Percentiles rank a stretch among this genome's conserved stretches.
These are phyloP conservation scores for Fusarium gaditjirri DNA, from an alignment of 2,329 filamentous ascomycete species.

Conservation along the genomic window DNA sequence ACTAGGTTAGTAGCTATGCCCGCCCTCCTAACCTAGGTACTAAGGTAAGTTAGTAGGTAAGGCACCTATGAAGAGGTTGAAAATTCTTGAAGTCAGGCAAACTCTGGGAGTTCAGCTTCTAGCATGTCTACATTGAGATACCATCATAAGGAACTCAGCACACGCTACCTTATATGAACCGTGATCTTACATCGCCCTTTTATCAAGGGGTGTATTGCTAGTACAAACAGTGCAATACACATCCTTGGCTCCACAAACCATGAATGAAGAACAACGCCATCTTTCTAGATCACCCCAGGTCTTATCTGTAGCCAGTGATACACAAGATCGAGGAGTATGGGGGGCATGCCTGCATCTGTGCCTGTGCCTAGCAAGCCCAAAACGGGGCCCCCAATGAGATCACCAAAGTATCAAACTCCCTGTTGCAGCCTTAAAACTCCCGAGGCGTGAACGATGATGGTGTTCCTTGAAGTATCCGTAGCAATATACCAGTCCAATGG, in stretches of 20 bases:
- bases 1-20: too few relatives aligned
- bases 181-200: not conserved
- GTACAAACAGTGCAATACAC: slow-evolving; percentile 1
- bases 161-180: not conserved
- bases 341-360: slow-evolving; percentile 19
- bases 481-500: too few relatives aligned
- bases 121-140: not conserved
- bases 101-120: not conserved
- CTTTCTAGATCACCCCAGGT: slow-evolving; percentile 11
- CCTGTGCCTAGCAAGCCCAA: slow-evolving; percentile 16
- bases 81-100: not conserved
- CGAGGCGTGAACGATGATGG: not conserved
- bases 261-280: slow-evolving; percentile 14
- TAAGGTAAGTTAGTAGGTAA: not conserved
- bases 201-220: not conserved
- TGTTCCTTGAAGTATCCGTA: not conserved
- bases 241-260: not conserved
- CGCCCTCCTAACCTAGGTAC: too few relatives aligned
- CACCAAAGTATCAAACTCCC: slow-evolving; percentile 3
- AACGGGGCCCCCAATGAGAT: slow-evolving; percentile 31
- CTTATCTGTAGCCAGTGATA: slow-evolving; percentile 28
- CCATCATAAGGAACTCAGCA: not conserved
- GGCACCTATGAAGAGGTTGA: not conserved
- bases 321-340: slow-evolving; percentile 28
- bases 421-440: not conserved